Evolutionary conservation across 192 early-diverging fungal genomes (phyloP), one percentile per base, ranked within the genome.

Genomic region (Backusella macrospora): DNA sequence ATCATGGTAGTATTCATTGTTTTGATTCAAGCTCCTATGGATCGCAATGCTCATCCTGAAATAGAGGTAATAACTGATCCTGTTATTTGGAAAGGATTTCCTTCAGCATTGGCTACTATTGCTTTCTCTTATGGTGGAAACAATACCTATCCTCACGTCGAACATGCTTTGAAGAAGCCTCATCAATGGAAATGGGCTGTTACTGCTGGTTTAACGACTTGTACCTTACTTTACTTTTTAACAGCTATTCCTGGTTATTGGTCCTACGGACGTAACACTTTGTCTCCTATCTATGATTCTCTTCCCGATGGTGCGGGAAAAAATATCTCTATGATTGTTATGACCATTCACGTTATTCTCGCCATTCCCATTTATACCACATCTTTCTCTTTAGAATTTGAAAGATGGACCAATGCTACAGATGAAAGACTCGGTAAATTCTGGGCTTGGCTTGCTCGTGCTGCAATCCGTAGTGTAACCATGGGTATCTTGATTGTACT

Each of bases 51-150:
- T 52, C 76, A 76, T 23, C 76, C 81, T 43, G 64, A 79, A 65
- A 68, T 13, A 34, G 82, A 80, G 38, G 72, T 80, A 21, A 63
- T 65, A 5, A 86, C 90, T 70, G 66, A 76, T 21, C 66, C 76
- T 48, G 87, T 94, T n/a, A 87, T 89, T 18, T 88, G 88, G 63
- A 80, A 83, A 10, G 90, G 87, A 65, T 85, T 96, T 45, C 93
- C 93, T 45, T 86, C 87, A 6, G 90, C 93, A 7, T 69, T 96
- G 9, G 93, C 92, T 4, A 92, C 92, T 0, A 91, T 96, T 78
- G 87, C 89, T 21, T 94, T 96, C 80, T 93, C 92, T 75, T 96
- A 90, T 71, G 86, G 91, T n/a, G 93, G 93, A 44, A 93, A 92
- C 68, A 92, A 89, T 15, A 90, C 91, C 4, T 95, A 94, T 78